Conservation (phyloP, 2,329 filamentous ascomycete genomes). For the Alternaria viburni region DNA sequence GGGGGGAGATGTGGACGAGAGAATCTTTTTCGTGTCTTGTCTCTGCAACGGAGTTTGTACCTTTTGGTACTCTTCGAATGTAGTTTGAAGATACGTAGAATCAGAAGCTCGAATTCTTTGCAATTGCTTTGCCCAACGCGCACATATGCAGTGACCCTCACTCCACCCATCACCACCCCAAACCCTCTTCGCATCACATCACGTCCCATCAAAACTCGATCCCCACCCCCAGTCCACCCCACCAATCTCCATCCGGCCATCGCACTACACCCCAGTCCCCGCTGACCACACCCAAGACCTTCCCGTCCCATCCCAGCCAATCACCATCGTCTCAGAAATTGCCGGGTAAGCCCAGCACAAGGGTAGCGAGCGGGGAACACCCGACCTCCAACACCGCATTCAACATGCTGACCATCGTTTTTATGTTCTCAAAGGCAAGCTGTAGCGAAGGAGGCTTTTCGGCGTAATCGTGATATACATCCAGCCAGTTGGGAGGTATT, state of each 20-base stretch:
- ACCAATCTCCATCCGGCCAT: neutral
- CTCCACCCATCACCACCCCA: neutral
- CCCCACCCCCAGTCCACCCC: neutral
- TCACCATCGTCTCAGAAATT: neutral
- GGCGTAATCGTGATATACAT: neutral
- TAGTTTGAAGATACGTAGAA: too few species aligned
- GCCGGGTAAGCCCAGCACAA: neutral
- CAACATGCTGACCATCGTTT: neutral
- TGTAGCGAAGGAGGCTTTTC: neutral
- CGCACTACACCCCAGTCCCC: neutral
- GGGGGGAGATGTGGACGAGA: too few species aligned
- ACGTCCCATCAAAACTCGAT: neutral
- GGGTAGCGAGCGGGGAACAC: constrained; percentile 1
- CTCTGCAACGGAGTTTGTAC: too few species aligned
- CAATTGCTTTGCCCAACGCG: too few species aligned
- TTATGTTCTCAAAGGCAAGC: neutral
- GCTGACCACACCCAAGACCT: neutral
- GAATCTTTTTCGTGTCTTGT: too few species aligned
- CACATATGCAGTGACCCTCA: too few species aligned
- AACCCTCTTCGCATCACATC: too few species aligned
- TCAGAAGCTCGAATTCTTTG: too few species aligned
- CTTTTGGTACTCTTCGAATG: too few species aligned
- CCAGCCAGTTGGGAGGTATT: neutral
- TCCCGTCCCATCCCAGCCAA: neutral
- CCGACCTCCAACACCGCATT: neutral